phyloP scores from a whole-genome alignment of 2,329 filamentous ascomycete genomes.

The Hypoxylon sp. region DNA sequence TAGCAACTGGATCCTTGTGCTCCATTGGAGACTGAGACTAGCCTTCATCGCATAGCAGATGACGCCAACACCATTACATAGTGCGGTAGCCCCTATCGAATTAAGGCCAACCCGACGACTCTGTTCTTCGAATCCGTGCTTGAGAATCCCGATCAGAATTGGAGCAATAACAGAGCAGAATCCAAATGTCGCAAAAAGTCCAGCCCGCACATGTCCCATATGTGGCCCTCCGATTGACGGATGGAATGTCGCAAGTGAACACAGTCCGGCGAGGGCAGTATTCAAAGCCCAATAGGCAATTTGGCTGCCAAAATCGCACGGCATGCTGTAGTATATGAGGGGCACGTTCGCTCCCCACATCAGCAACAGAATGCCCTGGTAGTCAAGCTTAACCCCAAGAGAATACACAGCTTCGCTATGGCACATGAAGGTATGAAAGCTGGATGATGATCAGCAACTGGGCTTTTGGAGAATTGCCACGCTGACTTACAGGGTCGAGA shows the following conservation, averaged over 20 bases:
- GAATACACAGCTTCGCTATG: conserved; percentile 65
- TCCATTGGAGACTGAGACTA: background rate
- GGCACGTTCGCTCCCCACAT: conserved; percentile 75
- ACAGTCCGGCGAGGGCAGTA: conserved; percentile 55
- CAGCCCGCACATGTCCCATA: conserved; percentile 58
- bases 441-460: conserved; percentile 45
- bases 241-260: conserved; percentile 58
- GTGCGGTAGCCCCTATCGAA: conserved; percentile 58
- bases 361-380: conserved; percentile 72
- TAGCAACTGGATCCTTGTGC: background rate
- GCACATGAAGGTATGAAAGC: conserved; percentile 71
- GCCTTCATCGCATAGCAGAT: conserved; percentile 57
- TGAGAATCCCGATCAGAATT: conserved; percentile 57
- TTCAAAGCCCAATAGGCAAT: conserved; percentile 57
- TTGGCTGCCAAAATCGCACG: conserved; percentile 55
- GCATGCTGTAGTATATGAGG: conserved; percentile 70
- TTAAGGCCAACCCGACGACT: conserved; percentile 58
- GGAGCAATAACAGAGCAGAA: conserved; percentile 59
- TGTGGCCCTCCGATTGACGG: conserved; percentile 58
- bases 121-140: conserved; percentile 55
- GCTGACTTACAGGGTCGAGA: conserved; percentile 60
- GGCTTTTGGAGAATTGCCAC: background rate
- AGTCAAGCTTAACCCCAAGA: conserved; percentile 72
- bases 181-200: conserved; percentile 60
- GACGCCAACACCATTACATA: conserved; percentile 58